Evolutionary conservation across 768 basidiomycete genomes (phyloP).

Genomic region (Serendipita sp.): DNA sequence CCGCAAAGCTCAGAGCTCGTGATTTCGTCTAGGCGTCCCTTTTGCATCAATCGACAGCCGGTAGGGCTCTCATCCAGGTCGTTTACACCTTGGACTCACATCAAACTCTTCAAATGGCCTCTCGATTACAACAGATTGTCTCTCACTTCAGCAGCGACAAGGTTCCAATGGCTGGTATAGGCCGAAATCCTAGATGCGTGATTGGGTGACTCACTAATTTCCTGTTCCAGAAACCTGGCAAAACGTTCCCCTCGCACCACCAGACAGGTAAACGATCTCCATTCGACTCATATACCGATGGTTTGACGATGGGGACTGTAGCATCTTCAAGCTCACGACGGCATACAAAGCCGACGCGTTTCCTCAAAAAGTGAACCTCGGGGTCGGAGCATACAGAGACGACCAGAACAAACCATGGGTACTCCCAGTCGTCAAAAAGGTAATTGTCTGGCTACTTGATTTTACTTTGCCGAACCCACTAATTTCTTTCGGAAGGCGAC

Average conservation of each 20-base stretch:
- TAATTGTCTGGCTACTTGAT: constrained; percentile 17
- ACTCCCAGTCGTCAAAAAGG: constrained; percentile 81
- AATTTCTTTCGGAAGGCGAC: constrained; percentile 40
- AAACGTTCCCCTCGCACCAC: constrained; percentile 64
- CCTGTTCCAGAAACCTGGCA: constrained; percentile 32
- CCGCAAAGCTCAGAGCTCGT: background rate
- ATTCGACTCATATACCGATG: constrained; percentile 6
- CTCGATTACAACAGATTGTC: constrained; percentile 11
- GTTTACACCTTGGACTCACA: background rate
- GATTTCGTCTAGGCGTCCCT: background rate
- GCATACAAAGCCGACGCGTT: constrained; percentile 70
- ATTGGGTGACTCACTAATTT: background rate
- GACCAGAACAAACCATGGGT: constrained; percentile 81
- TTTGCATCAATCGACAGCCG: background rate
- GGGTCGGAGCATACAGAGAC: constrained; percentile 87
- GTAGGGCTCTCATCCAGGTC: background rate
- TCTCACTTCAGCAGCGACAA: constrained; percentile 5
- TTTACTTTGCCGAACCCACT: constrained; percentile 5
- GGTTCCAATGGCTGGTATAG: constrained; percentile 1
- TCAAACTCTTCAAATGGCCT: constrained; percentile 8
- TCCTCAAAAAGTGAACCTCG: constrained; percentile 74
- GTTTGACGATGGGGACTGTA: constrained; percentile 18
- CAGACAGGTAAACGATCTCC: constrained; percentile 45
- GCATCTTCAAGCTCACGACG: constrained; percentile 83
- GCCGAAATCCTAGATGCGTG: background rate